These are phyloP conservation scores for Boletellus ananas DNA, from an alignment of 768 basidiomycete species.

Conservation along the genomic window DNA sequence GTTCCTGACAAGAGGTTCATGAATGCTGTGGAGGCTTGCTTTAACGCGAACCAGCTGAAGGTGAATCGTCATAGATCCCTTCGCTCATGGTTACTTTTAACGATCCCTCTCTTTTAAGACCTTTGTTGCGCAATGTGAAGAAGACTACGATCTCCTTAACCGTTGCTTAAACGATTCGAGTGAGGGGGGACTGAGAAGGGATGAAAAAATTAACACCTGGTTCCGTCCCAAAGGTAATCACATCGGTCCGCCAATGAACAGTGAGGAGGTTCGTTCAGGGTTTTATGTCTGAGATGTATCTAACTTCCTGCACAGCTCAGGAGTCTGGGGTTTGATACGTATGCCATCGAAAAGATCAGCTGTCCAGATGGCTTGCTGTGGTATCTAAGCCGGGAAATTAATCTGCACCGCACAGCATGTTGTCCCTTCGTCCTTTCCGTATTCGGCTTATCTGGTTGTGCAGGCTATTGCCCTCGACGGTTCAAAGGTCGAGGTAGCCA, in stretches of 20 bases:
- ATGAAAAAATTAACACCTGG: slow-evolving; percentile 62
- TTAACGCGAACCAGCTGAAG: slow-evolving; percentile 56
- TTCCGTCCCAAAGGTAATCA: slow-evolving; percentile 46
- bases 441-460: not conserved
- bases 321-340: slow-evolving; percentile 69
- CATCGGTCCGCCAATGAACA: slow-evolving; percentile 50
- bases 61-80: slow-evolving; percentile 37
- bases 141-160: slow-evolving; percentile 76
- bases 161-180: slow-evolving; percentile 60
- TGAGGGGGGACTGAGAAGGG: slow-evolving; percentile 47
- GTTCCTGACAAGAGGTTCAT: slow-evolving; percentile 62
- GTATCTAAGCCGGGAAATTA: slow-evolving; percentile 61
- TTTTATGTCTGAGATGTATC: not conserved
- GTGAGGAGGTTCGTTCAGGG: slow-evolving; percentile 49
- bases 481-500: slow-evolving; percentile 45
- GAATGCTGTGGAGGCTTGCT: slow-evolving; percentile 70
- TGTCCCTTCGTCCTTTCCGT: not conserved
- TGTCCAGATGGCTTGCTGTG: slow-evolving; percentile 72
- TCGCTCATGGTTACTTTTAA: not conserved
- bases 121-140: slow-evolving; percentile 78
- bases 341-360: slow-evolving; percentile 75
- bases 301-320: slow-evolving; percentile 45
- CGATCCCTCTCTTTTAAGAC: slow-evolving; percentile 44
- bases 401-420: slow-evolving; percentile 72
- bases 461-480: slow-evolving; percentile 62